Base-by-base conservation (phyloP, 805 yeast genomes). In the Candida orba region DNA sequence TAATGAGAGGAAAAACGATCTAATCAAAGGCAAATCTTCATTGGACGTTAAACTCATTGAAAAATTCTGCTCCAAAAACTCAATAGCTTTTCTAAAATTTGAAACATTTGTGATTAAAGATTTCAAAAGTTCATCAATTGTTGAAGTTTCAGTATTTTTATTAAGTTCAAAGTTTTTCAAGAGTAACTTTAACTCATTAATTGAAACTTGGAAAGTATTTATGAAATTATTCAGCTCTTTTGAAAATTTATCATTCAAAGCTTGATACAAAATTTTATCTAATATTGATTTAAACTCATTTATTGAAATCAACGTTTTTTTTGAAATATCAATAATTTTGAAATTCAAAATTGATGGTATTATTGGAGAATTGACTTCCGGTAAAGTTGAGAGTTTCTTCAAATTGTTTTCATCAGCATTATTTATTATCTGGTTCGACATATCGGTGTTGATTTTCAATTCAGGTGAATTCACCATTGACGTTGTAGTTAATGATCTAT, bases 271-370 rank as follows among this genome's bases (percentile, higher is more conserved):
- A 43, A 79, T 69, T 43, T 79, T 67, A 49, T 79, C 65, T 9
- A 81, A 65, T 5, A 77, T 75, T 31, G 78, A 72, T 48, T 79
- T 86, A 34, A 82, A 69, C 55, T 82, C 87, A 36, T 81, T 76
- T 43, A 79, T 73, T 3, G 84, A 68, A 55, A 79, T 80, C 10
- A 80, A 57, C 12, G 83, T 59, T 51, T 81, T 83, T 44, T 85
- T 66, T n/a, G 82, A 73, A 1, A 69, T 75, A 48, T 67, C 75
- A 15, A 71, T 60, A 12, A 66, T 49, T 40, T 56, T 58, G 41
- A 42, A 49, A 23, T 32, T 32, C 8, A 42, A 17, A 8, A 40
- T 13, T 24, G 37, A n/a, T 8, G 31, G 18, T 25, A n/a, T 31
- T 13, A 40, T 25, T 47, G 46, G 53, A 13, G 43, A 43, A 47